These are phyloP conservation scores for Protomyces inundatus DNA, from an alignment of 1,139 yeast species.

Conservation along the genomic window DNA sequence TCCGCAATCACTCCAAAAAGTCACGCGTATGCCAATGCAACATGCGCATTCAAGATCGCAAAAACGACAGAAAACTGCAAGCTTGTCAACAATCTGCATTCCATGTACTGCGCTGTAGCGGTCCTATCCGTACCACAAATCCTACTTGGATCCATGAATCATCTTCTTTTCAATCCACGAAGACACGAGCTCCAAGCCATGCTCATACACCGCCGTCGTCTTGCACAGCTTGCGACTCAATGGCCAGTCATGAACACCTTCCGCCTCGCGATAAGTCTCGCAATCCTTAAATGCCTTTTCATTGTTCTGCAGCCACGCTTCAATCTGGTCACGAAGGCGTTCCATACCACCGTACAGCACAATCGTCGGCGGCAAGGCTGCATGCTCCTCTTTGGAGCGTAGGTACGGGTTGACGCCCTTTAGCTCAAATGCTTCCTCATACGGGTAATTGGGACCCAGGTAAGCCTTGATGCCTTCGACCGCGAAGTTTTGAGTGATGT, in stretches of 20 bases:
- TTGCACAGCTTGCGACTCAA: neutral
- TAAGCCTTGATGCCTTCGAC: constrained; percentile 8
- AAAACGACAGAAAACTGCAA: no score
- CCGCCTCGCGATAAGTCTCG: neutral
- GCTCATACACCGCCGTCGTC: neutral
- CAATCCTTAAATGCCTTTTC: neutral
- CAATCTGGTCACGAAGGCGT: constrained; percentile 1
- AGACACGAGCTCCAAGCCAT: constrained; percentile 6
- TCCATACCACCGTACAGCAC: constrained; percentile 12
- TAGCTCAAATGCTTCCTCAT: constrained; percentile 1
- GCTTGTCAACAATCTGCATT: no score
- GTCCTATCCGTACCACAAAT: no score
- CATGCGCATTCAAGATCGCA: no score
- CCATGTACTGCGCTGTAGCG: no score
- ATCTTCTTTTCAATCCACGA: constrained; percentile 17
- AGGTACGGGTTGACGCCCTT: constrained; percentile 10
- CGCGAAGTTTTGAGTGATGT: constrained; percentile 1
- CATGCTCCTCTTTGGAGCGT: constrained; percentile 3
- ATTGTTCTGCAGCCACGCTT: neutral
- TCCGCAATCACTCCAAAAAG: no score
- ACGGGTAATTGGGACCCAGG: constrained; percentile 1
- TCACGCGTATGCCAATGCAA: no score
- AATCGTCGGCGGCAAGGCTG: constrained; percentile 1
- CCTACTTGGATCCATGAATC: constrained; percentile 3
- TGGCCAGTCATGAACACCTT: constrained; percentile 21